phyloP scores from a whole-genome alignment of 2,329 filamentous ascomycete genomes.

The Pseudohalonectria lignicola region DNA sequence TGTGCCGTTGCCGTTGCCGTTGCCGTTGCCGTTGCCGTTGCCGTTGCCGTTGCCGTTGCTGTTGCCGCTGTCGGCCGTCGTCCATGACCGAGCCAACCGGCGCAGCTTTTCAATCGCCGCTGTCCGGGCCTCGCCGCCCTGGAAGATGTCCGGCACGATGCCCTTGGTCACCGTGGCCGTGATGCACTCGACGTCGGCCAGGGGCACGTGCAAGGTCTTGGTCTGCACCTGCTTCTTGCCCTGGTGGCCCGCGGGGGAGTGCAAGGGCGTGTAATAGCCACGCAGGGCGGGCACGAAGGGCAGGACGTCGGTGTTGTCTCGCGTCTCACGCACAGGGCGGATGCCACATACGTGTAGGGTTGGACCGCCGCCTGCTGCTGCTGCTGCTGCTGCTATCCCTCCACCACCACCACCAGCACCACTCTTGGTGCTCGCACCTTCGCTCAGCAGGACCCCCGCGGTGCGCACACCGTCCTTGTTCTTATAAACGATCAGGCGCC shows the following conservation, averaged over 20 bases:
- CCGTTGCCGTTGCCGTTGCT: not conserved
- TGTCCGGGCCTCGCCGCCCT: conserved; percentile 33
- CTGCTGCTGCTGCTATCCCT: no score
- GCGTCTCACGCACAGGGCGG: conserved; percentile 52
- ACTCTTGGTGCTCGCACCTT: conserved; percentile 11
- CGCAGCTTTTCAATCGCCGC: conserved; percentile 58
- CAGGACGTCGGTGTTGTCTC: conserved; percentile 74
- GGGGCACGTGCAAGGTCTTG: conserved; percentile 57
- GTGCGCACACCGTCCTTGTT: conserved; percentile 76
- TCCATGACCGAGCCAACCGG: conserved; percentile 64
- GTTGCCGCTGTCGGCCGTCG: conserved; percentile 33
- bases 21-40: not conserved
- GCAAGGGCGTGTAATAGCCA: conserved; percentile 54
- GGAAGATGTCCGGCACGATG: conserved; percentile 48
- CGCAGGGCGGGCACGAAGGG: conserved; percentile 70
- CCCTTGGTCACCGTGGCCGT: conserved; percentile 55
- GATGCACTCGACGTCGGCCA: conserved; percentile 75
- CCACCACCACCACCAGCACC: no score
- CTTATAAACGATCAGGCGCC: conserved; percentile 66
- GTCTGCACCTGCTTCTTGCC: conserved; percentile 53
- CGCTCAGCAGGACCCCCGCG: conserved; percentile 53
- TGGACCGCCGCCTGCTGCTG: conserved; percentile 44
- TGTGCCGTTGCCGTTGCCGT: not conserved
- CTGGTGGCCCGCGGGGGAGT: conserved; percentile 33
- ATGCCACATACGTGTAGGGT: conserved; percentile 73